phyloP scores from a whole-genome alignment of 495 filamentous ascomycete genomes.

The Evernia prunastri region DNA sequence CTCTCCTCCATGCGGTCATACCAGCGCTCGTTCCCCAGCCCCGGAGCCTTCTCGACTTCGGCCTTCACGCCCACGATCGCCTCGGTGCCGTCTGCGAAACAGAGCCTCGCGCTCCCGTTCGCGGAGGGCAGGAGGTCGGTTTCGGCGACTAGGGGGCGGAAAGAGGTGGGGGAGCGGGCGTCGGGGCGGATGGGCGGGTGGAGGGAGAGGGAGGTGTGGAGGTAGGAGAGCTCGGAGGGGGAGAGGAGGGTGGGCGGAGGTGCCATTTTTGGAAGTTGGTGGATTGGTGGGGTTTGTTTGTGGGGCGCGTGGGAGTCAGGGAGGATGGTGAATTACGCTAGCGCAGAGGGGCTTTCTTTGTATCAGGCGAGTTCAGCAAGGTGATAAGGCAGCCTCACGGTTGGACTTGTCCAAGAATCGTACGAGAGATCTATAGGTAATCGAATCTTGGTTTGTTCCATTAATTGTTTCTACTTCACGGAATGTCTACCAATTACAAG shows the following conservation, averaged over 20 bases:
- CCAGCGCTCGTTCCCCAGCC: conserved; percentile 12
- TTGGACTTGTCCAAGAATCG: neutral
- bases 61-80: conserved; percentile 92
- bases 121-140: conserved; percentile 79
- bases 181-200: conserved; percentile 84
- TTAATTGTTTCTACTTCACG: no score
- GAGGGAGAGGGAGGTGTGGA: conserved; percentile 77
- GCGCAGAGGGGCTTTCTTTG: neutral
- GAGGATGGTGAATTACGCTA: neutral
- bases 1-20: conserved; percentile 12
- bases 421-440: neutral
- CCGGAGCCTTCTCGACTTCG: conserved; percentile 69
- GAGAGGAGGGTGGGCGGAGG: conserved; percentile 49
- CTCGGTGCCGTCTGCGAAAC: conserved; percentile 91
- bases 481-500: neutral
- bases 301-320: neutral
- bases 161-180: conserved; percentile 72
- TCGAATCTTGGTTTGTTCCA: neutral
- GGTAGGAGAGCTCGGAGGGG: conserved; percentile 91
- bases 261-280: neutral
- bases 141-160: conserved; percentile 86
- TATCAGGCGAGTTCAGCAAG: neutral
- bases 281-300: neutral
- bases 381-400: neutral
- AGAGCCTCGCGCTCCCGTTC: conserved; percentile 87